These are phyloP conservation scores for Trichophyton rubrum DNA, from an alignment of 2,329 filamentous ascomycete genomes.

Conservation along the genomic window DNA sequence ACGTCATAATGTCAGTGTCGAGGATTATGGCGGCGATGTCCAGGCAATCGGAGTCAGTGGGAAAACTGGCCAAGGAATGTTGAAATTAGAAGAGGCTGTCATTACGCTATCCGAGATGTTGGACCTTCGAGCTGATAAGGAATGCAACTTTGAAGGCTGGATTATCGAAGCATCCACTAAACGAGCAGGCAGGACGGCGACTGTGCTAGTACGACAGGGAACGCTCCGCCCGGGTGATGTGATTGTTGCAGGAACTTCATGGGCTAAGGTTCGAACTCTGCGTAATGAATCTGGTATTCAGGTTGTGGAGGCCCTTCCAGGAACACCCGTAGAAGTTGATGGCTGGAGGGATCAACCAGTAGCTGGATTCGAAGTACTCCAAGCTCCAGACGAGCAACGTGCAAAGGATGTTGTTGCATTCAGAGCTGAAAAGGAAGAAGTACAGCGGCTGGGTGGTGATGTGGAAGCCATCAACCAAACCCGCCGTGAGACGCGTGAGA, in stretches of 20 bases:
- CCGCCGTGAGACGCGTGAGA: slow-evolving; percentile 48
- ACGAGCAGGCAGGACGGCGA: slow-evolving; percentile 70
- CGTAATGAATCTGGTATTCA: slow-evolving; percentile 71
- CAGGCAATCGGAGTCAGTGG: slow-evolving; percentile 86
- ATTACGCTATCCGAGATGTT: slow-evolving; percentile 76
- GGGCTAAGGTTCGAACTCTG: slow-evolving; percentile 72
- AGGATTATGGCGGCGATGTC: slow-evolving; percentile 89
- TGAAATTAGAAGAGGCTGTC: slow-evolving; percentile 81
- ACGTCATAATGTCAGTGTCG: slow-evolving; percentile 72
- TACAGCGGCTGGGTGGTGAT: slow-evolving; percentile 51
- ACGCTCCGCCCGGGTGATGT: slow-evolving; percentile 70
- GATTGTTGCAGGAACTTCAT: slow-evolving; percentile 77
- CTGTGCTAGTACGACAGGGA: slow-evolving; percentile 75
- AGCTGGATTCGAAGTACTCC: slow-evolving; percentile 76
- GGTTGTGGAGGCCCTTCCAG: slow-evolving; percentile 64
- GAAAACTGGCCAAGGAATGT: slow-evolving; percentile 86
- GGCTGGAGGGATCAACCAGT: slow-evolving; percentile 85
- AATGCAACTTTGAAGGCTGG: slow-evolving; percentile 80
- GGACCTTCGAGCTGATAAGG: slow-evolving; percentile 68
- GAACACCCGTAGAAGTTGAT: slow-evolving; percentile 80
- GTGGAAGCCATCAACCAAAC: slow-evolving; percentile 66
- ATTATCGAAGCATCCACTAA: slow-evolving; percentile 86
- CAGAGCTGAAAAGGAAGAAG: slow-evolving; percentile 58
- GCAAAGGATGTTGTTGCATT: slow-evolving; percentile 69
- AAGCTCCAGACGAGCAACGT: slow-evolving; percentile 64